Evolutionary conservation across 139 green algal genomes (phyloP).

Genomic region (Astrephomene gubernaculifera): DNA sequence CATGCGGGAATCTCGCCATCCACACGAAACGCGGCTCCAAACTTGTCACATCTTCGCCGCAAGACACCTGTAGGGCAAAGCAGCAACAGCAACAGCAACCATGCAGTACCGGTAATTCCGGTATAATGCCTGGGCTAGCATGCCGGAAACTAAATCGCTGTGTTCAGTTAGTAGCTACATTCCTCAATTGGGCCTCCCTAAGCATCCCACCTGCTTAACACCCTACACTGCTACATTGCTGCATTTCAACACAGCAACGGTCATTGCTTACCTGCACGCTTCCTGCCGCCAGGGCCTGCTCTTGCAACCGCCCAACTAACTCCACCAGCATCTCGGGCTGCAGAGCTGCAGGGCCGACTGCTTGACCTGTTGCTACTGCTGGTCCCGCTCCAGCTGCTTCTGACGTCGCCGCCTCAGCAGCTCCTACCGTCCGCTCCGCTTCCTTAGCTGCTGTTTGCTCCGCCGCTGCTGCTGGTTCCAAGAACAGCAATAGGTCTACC

Average conservation of each 20-base stretch:
- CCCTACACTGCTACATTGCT: neutral
- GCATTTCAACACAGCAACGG: constrained; percentile 16
- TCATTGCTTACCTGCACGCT: neutral
- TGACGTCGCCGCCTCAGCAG: too few species aligned
- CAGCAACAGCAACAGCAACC: too few species aligned
- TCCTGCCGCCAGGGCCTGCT: constrained; percentile 38
- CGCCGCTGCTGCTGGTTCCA: constrained; percentile 7
- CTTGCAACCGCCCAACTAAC: constrained; percentile 6
- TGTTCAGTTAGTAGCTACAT: too few species aligned
- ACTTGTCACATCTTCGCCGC: constrained; percentile 18
- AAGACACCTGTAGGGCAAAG: too few species aligned
- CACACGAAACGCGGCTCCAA: neutral
- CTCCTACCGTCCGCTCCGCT: too few species aligned
- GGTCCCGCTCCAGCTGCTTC: neutral
- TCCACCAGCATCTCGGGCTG: neutral
- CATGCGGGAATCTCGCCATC: constrained; percentile 4
- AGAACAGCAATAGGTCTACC: constrained; percentile 43
- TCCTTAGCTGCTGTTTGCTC: too few species aligned
- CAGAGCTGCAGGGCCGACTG: too few species aligned
- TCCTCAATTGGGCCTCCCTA: too few species aligned
- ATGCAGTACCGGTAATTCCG: too few species aligned
- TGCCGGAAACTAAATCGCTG: too few species aligned
- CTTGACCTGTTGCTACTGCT: neutral
- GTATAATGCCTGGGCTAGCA: too few species aligned
- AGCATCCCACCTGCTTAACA: too few species aligned